Base-by-base conservation (phyloP, 2,329 filamentous ascomycete species). In the Verticillium klebahnii region DNA sequence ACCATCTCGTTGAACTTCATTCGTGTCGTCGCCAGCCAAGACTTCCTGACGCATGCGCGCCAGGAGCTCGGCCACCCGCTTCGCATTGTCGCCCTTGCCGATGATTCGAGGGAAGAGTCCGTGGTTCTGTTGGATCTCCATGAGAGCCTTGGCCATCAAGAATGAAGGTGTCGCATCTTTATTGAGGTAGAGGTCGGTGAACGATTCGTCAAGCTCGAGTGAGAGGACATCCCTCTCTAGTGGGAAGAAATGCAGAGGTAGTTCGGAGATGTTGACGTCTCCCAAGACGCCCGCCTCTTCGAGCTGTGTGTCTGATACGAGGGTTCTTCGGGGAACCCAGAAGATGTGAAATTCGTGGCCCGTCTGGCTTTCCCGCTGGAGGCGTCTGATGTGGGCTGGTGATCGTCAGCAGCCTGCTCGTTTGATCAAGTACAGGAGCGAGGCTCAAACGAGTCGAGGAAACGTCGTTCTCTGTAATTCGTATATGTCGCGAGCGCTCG, bases 341-440 rank as follows among this genome's bases (percentile, higher is more conserved):
- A 97, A 94, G 69, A 99, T 90, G 65, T 93, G 94, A 73, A 98
- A 97, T 69, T 99, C 94, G 84, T 99, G 95, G 67, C 93, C 91
- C 56, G 89, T 91, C 70, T 92, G 90, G 72, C 90, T 93, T 75
- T 95, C 92, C 71, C 89, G 90, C 70, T 94, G 92, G 62, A 98
- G 82, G 64, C 91, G 89, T 74, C 93, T 94, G 69, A 98, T 93
- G 80, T 98, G 93, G 68, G 91, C 94, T 97, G 52, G 45, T 55
- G 39, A 62, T 40, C 25, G 72, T 59, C 70, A 65, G 63, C 34
- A 60, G 5, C 32, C 7, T 19, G 45, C 45, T n/a, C 19, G 19
- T 52, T 23, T 14, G 12, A 39, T n/a, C 34, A 61, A 83, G 83
- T 90, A 76, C 89, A 86, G 80, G 80, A 74, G 73, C 74, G 70